phyloP scores from a whole-genome alignment of 805 yeast species.

The Wickerhamiella qilinensis region DNA sequence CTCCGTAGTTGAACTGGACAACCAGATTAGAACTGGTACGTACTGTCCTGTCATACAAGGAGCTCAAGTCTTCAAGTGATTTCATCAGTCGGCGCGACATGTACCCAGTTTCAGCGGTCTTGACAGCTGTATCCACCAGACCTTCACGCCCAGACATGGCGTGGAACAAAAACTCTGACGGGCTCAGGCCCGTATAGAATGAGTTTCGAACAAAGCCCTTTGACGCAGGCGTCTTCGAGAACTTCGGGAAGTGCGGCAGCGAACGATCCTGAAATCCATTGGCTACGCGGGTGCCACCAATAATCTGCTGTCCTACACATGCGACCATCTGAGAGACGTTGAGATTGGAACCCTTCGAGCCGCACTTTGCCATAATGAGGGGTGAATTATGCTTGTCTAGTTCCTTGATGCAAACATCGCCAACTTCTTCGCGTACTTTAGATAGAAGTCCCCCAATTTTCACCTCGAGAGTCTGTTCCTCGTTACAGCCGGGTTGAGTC shows the following conservation, averaged over 20 bases:
- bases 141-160: constrained; percentile 99
- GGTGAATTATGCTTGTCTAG: constrained; percentile 87
- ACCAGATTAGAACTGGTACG: constrained; percentile 92
- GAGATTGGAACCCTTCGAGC: constrained; percentile 94
- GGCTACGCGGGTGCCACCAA: constrained; percentile 97
- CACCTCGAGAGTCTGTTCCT: constrained; percentile 95
- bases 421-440: constrained; percentile 96
- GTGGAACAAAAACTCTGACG: constrained; percentile 94
- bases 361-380: constrained; percentile 97
- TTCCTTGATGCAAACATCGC: constrained; percentile 91
- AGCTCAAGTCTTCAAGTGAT: constrained; percentile 87
- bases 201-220: constrained; percentile 97
- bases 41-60: constrained; percentile 86
- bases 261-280: constrained; percentile 99
- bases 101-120: constrained; percentile 97
- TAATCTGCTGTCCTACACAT: constrained; percentile 90
- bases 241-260: constrained; percentile 88
- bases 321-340: constrained; percentile 99
- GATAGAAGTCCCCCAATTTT: constrained; percentile 92
- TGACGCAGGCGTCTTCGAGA: constrained; percentile 92
- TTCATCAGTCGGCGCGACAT: constrained; percentile 98
- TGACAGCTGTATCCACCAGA: constrained; percentile 96
- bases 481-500: constrained; percentile 98
- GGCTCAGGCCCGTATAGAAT: constrained; percentile 81
- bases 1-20: constrained; percentile 96